Percentiles rank a stretch among this genome's conserved stretches.
Conservation (phyloP, 2,329 filamentous ascomycete species). For the Colletotrichum chlorophyti region DNA sequence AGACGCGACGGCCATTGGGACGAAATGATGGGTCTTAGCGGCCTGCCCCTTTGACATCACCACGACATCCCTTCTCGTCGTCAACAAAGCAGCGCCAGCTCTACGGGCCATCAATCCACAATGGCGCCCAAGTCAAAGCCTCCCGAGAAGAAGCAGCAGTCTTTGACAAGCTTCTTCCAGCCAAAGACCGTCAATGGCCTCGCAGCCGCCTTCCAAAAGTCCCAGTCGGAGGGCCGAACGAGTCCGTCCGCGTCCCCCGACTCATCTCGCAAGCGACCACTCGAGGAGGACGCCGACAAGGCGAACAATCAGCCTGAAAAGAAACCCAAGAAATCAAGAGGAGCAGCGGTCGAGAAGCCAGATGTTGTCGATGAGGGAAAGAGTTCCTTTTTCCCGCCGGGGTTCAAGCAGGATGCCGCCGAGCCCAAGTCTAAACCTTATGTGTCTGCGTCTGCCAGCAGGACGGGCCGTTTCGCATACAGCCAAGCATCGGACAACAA, state of each 20-base stretch:
- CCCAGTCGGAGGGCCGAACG: slow-evolving; percentile 36
- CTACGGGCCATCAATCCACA: not conserved
- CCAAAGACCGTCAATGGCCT: slow-evolving; percentile 62
- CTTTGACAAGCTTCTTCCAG: slow-evolving; percentile 86
- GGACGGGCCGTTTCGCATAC: slow-evolving; percentile 62
- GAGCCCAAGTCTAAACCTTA: slow-evolving; percentile 32
- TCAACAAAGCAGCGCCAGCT: not conserved
- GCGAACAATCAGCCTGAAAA: slow-evolving; percentile 49
- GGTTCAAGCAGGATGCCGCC: slow-evolving; percentile 30
- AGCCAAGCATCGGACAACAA: slow-evolving; percentile 47
- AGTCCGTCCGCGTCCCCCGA: slow-evolving; percentile 36
- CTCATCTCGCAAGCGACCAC: slow-evolving; percentile 55
- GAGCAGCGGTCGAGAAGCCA: slow-evolving; percentile 42
- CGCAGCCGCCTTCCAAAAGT: slow-evolving; percentile 42
- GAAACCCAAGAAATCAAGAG: slow-evolving; percentile 53
- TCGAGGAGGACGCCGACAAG: slow-evolving; percentile 54
- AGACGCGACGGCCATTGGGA: slow-evolving; percentile 17
- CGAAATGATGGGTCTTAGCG: slow-evolving; percentile 18
- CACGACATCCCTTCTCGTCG: not conserved
- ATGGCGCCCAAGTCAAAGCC: slow-evolving; percentile 38
- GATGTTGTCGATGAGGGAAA: slow-evolving; percentile 42
- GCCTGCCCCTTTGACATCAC: slow-evolving; percentile 18
- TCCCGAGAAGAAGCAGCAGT: slow-evolving; percentile 73
- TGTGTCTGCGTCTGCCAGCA: slow-evolving; percentile 38
- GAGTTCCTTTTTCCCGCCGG: slow-evolving; percentile 42